Percentiles rank a stretch among this genome's conserved stretches.
Evolutionary conservation across 2,329 filamentous ascomycete species (phyloP).

Genomic region (Ploettnerulaceae sp.): DNA sequence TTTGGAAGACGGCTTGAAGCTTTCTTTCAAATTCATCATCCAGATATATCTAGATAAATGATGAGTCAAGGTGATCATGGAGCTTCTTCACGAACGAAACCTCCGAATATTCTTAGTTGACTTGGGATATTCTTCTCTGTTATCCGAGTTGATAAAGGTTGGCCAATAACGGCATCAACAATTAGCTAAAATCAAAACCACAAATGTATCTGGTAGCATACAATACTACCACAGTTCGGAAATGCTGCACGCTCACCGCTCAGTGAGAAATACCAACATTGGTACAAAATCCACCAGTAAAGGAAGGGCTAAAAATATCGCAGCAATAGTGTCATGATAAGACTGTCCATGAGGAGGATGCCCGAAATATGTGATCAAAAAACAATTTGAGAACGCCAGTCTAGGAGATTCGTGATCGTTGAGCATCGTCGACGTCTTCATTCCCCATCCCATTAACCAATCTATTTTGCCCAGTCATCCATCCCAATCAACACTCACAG

Average conservation of each 20-base stretch:
- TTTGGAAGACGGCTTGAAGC: too few relatives aligned
- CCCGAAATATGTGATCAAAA: background rate
- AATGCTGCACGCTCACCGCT: constrained; percentile 2
- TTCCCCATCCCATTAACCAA: background rate
- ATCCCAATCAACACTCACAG: background rate
- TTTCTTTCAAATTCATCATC: too few relatives aligned
- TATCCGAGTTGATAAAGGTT: too few relatives aligned
- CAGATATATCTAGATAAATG: too few relatives aligned
- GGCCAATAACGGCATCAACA: too few relatives aligned
- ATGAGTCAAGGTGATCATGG: too few relatives aligned
- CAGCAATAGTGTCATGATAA: background rate
- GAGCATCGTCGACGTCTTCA: background rate
- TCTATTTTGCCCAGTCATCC: background rate
- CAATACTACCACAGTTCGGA: too few relatives aligned
- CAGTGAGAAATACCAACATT: background rate
- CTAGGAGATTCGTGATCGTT: constrained; percentile 9
- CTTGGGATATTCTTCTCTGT: too few relatives aligned
- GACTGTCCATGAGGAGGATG: background rate
- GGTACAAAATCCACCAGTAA: background rate
- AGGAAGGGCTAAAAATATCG: background rate
- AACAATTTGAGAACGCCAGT: constrained; percentile 1
- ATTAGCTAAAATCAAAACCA: too few relatives aligned
- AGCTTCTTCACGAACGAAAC: too few relatives aligned
- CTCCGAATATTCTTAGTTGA: too few relatives aligned
- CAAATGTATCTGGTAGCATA: too few relatives aligned